A percentile compares a stretch with the other conserved stretches of the same genome.
Evolutionary conservation across 306 rosid genomes (phyloP).

Genomic region (Prosopis cineraria): DNA sequence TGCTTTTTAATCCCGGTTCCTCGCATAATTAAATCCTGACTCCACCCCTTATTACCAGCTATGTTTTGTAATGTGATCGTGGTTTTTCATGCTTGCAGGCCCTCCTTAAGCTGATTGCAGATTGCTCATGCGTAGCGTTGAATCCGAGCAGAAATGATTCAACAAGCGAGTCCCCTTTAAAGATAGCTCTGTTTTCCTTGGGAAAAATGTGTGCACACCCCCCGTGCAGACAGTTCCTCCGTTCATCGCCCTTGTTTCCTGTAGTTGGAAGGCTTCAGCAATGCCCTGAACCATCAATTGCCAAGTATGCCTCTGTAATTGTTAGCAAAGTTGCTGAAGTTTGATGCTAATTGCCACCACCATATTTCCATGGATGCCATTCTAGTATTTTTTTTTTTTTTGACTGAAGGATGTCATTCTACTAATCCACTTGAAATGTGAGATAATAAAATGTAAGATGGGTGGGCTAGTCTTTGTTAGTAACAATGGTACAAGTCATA

Average conservation of each 20-base stretch:
- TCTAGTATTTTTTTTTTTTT: too few relatives aligned
- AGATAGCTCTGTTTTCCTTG: conserved; percentile 86
- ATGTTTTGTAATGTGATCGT: not conserved
- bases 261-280: conserved; percentile 74
- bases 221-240: conserved; percentile 76
- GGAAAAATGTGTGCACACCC: conserved; percentile 92
- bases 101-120: conserved; percentile 75
- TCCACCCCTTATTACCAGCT: not conserved
- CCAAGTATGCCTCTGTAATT: conserved; percentile 67
- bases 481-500: not conserved
- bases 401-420: too few relatives aligned
- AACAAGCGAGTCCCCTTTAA: conserved; percentile 80
- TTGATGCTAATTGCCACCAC: conserved; percentile 34
- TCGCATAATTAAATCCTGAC: too few relatives aligned
- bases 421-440: too few relatives aligned
- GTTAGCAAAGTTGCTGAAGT: conserved; percentile 66
- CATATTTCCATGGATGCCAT: conserved; percentile 33
- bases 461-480: not conserved
- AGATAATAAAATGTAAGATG: not conserved
- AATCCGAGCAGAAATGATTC: conserved; percentile 71
- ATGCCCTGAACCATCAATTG: conserved; percentile 78
- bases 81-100: conserved; percentile 56
- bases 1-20: too few relatives aligned
- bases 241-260: conserved; percentile 77
- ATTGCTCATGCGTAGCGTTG: conserved; percentile 69